These are phyloP conservation scores for Cryoendolithus antarcticus DNA, from an alignment of 2,329 filamentous ascomycete species.

Conservation along the genomic window DNA sequence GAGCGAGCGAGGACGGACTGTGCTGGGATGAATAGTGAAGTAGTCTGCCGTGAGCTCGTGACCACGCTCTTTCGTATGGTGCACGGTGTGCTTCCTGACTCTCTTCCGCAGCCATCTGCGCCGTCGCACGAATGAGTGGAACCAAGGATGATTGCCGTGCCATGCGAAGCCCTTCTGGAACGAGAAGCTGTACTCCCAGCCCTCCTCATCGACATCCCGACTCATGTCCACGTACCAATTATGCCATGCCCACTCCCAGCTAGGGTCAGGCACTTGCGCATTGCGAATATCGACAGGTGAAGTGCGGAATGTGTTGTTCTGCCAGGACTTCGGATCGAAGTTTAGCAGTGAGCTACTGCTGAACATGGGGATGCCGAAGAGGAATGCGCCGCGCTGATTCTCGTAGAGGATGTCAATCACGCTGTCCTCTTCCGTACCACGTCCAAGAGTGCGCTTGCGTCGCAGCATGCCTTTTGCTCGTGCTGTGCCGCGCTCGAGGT, in stretches of 20 bases:
- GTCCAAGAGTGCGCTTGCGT: conserved; percentile 19
- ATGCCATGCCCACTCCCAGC: conserved; percentile 80
- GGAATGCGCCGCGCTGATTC: conserved; percentile 81
- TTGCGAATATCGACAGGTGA: conserved; percentile 63
- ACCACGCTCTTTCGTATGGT: conserved; percentile 37
- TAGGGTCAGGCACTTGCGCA: conserved; percentile 85
- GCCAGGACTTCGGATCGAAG: conserved; percentile 79
- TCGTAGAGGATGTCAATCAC: conserved; percentile 86
- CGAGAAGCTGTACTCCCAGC: conserved; percentile 92
- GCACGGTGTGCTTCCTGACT: conserved; percentile 44
- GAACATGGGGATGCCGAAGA: conserved; percentile 85
- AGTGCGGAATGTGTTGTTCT: conserved; percentile 45
- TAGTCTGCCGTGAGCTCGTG: conserved; percentile 66
- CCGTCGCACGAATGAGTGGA: conserved; percentile 85
- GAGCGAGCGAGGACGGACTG: conserved; percentile 9
- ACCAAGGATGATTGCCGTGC: conserved; percentile 84
- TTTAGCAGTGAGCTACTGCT: conserved; percentile 73
- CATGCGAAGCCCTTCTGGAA: conserved; percentile 53
- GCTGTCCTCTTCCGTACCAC: conserved; percentile 25
- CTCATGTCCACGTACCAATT: conserved; percentile 66
- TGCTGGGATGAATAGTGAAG: conserved; percentile 52
- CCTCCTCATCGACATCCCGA: conserved; percentile 74
- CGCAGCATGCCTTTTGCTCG: conserved; percentile 17
- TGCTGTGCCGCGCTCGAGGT: conserved; percentile 20
- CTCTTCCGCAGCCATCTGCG: conserved; percentile 79